Evolutionary conservation across 345 rosid species (phyloP).

Genomic region (Eucalyptus rudis): DNA sequence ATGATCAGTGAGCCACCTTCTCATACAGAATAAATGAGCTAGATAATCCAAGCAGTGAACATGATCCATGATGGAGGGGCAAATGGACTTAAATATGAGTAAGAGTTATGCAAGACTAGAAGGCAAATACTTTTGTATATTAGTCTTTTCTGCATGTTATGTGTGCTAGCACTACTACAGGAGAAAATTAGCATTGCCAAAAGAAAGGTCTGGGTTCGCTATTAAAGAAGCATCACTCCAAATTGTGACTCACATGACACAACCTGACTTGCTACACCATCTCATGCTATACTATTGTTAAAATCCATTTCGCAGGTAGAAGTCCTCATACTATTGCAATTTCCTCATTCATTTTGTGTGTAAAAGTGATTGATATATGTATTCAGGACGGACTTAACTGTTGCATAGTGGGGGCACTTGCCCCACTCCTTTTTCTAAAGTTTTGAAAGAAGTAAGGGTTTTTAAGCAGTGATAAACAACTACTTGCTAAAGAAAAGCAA

Average conservation of each 20-base stretch:
- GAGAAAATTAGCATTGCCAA: not conserved
- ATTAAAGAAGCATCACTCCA: not conserved
- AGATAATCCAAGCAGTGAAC: not conserved
- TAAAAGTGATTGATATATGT: not conserved
- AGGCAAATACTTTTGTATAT: not conserved
- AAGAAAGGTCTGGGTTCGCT: not conserved
- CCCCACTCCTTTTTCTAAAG: not conserved
- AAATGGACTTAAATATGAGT: not conserved
- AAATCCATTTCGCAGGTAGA: not conserved
- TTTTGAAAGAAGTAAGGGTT: not conserved
- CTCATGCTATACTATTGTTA: not conserved
- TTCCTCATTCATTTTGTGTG: not conserved
- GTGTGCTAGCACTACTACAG: not conserved
- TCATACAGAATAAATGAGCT: not conserved
- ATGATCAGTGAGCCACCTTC: not conserved
- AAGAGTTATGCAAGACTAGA: not conserved
- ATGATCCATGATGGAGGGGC: not conserved
- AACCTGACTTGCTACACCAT: not conserved
- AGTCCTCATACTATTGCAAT: not conserved
- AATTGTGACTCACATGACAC: not conserved
- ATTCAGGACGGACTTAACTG: not conserved
- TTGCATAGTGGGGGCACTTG: not conserved
- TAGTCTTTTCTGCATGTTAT: not conserved
- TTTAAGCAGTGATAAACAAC: not conserved
- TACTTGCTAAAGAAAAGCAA: not conserved